phyloP scores from a whole-genome alignment of 768 basidiomycete species.

The Agrocybe chaxingu region DNA sequence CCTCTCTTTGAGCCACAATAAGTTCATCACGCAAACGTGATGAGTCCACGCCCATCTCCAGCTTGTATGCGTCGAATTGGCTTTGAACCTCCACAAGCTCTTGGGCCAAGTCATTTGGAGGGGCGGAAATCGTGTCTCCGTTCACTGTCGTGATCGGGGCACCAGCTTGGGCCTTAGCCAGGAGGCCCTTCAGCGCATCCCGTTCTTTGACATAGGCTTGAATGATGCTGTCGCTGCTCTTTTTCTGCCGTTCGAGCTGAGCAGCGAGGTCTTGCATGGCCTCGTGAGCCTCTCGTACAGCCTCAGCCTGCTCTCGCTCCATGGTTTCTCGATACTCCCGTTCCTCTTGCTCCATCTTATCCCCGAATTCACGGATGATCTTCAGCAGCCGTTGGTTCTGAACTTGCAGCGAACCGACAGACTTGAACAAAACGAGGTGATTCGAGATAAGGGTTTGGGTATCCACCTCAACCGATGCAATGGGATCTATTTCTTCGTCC shows the following conservation, averaged over 20 bases:
- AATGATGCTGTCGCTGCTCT: constrained; percentile 62
- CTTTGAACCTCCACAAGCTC: constrained; percentile 72
- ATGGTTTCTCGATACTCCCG: constrained; percentile 66
- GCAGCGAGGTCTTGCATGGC: constrained; percentile 76
- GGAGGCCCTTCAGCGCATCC: constrained; percentile 77
- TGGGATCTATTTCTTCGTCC: constrained; percentile 55
- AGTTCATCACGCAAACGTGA: constrained; percentile 71
- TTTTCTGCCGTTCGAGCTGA: constrained; percentile 78
- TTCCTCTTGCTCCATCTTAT: constrained; percentile 84
- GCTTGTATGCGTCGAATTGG: constrained; percentile 78
- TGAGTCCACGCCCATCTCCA: constrained; percentile 80
- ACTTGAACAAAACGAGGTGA: constrained; percentile 83
- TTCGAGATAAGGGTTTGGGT: constrained; percentile 84
- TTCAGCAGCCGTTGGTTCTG: constrained; percentile 89
- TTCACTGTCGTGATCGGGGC: constrained; percentile 8
- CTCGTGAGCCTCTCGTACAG: constrained; percentile 84
- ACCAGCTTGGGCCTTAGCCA: constrained; percentile 49
- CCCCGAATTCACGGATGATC: constrained; percentile 78
- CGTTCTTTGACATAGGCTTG: constrained; percentile 85
- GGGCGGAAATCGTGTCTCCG: constrained; percentile 5
- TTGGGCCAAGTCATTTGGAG: constrained; percentile 39
- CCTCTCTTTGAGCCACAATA: constrained; percentile 60
- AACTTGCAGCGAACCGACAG: constrained; percentile 75
- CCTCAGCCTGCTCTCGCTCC: constrained; percentile 73
- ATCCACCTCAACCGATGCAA: constrained; percentile 42